Evolutionary conservation across 1,284 basidiomycete genomes (phyloP).

Genomic region (Cutaneotrichosporon dermatis): DNA sequence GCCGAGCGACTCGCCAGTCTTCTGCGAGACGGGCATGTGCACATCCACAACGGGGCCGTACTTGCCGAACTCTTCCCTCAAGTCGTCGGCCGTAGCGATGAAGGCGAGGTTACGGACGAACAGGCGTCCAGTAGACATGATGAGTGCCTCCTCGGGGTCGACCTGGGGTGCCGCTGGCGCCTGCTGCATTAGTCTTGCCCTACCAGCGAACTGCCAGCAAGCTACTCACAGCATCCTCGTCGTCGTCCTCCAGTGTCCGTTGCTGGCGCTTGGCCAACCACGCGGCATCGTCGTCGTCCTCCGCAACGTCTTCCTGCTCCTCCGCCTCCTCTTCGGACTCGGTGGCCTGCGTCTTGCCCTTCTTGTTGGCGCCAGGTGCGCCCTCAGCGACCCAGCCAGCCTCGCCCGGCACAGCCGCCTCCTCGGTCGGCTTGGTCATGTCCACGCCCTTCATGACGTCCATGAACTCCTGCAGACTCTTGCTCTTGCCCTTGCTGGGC

Average conservation of each 20-base stretch:
- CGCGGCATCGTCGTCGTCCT: constrained; percentile 65
- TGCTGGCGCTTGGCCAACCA: constrained; percentile 56
- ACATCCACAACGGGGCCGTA: constrained; percentile 75
- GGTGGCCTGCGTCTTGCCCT: constrained; percentile 57
- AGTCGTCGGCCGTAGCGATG: constrained; percentile 69
- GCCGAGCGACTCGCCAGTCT: constrained; percentile 67
- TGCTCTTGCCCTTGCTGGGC: constrained; percentile 47
- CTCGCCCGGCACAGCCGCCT: constrained; percentile 28
- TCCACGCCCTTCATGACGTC: constrained; percentile 47
- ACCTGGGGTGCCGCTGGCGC: constrained; percentile 8
- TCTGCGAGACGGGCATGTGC: constrained; percentile 70
- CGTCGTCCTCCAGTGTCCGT: constrained; percentile 17
- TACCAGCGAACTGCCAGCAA: background rate
- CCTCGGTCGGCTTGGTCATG: constrained; percentile 47
- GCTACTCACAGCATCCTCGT: constrained; percentile 13
- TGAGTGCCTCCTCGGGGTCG: constrained; percentile 55
- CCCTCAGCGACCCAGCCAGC: constrained; percentile 34
- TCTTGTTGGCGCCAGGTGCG: constrained; percentile 37
- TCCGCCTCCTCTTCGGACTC: constrained; percentile 19
- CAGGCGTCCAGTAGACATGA: constrained; percentile 72
- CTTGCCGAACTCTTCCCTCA: constrained; percentile 62
- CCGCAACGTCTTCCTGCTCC: constrained; percentile 41
- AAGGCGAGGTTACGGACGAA: constrained; percentile 91
- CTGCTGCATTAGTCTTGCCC: background rate
- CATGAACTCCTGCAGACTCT: constrained; percentile 58